Evolutionary conservation across 371 early-diverging fungal species (phyloP), one percentile per base, ranked within the genome.

Genomic region (Fennellomyces sp.): DNA sequence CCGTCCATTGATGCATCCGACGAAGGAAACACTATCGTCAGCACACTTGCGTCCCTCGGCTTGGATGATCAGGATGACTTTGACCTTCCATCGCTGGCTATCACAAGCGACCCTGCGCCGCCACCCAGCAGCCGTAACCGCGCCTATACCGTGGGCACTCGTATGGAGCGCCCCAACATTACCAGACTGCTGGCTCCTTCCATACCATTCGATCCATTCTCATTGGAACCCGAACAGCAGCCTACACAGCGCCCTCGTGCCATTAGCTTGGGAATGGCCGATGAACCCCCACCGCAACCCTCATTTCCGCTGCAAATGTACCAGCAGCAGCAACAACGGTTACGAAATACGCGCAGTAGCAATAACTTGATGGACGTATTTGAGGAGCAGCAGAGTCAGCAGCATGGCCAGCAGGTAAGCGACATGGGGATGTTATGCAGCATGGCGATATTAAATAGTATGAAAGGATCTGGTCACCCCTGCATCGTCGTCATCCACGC

Each of bases 21-120:
- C 64, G 75, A 74, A 58, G 70, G 73, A 41, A 73, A 73, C 25
- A 78, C 86, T 25, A 73, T 88, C 52, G 79, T 78, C 60, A 82
- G 84, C 39, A 86, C 86, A 0, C 68, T 91, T 26, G 87, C 86
- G 56, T 85, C 84, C 55, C 78, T 91, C 29, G 89, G 89, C n/a
- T 60, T 91, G 41, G 88, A 89, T 62, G 91, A n/a, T n/a, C n/a
- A n/a, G n/a, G n/a, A 88, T 55, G 65, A 61, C 19, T 17, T 36
- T 19, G 26, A 27, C 29, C 30, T 56, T 17, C 57, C 57, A 27
- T 17, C 57, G 0, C 28, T 54, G 39, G 36, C 55, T 7, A 54
- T 54, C 25, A 54, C 55, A 54, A 17, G 28, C 11, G 17, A 36
- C 17, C 23, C 8, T 21, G 13, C 35, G 35, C 21, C 45, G 10